These are phyloP conservation scores for Botrytis deweyae DNA, from an alignment of 2,329 filamentous ascomycete genomes.

Conservation along the genomic window DNA sequence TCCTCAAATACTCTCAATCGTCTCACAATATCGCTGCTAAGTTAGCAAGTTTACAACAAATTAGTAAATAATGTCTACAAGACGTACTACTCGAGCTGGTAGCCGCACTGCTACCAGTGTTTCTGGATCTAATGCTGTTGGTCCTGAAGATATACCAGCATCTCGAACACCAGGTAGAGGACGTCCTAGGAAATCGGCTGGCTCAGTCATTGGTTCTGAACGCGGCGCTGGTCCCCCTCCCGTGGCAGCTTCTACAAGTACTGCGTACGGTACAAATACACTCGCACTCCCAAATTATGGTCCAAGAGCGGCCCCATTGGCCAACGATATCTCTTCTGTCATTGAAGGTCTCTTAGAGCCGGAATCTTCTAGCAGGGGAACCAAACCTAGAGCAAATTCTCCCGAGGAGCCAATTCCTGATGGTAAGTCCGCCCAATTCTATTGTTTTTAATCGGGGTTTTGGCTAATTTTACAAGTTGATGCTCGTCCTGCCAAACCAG, in stretches of 20 bases:
- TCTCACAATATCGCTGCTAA: not conserved
- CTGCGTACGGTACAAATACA: conserved; percentile 36
- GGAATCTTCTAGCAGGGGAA: not conserved
- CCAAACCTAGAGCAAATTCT: not conserved
- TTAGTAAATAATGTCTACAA: conserved; percentile 32
- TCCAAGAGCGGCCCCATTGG: conserved; percentile 22
- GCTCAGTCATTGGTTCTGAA: conserved; percentile 2
- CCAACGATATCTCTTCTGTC: conserved; percentile 27
- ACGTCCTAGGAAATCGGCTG: conserved; percentile 9
- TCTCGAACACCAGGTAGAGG: conserved; percentile 23
- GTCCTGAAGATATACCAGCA: conserved; percentile 28
- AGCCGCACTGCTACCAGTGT: conserved; percentile 31
- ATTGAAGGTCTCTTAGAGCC: conserved; percentile 29
- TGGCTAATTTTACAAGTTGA: conserved; percentile 14
- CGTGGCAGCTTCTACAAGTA: conserved; percentile 30
- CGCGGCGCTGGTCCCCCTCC: conserved; percentile 26
- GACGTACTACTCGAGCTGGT: conserved; percentile 30
- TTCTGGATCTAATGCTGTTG: conserved; percentile 26
- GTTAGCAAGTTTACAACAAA: not conserved
- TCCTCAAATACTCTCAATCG: conserved; percentile 1
- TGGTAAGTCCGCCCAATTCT: not conserved
- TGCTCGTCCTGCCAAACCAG: not conserved
- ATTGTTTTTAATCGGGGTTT: not conserved
- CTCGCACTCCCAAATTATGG: conserved; percentile 23
- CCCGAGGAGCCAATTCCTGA: not conserved